Evolutionary conservation across 2,329 filamentous ascomycete genomes (phyloP), one percentile per base, ranked within the genome.

Genomic region (Beauveria australis): DNA sequence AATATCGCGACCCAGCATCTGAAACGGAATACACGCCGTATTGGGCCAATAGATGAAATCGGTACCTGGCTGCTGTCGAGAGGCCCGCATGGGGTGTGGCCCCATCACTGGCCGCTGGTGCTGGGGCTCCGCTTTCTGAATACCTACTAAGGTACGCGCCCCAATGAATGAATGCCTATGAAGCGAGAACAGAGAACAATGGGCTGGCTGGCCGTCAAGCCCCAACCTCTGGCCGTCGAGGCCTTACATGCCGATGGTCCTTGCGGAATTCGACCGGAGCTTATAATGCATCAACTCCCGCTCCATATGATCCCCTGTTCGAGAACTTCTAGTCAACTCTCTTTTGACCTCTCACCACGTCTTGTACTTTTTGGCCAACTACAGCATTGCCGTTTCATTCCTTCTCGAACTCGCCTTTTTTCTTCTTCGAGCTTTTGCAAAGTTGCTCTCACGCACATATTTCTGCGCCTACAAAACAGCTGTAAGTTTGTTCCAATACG

Each of bases 401-500:
- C 16, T 30, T 19, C 7, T 47, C 22, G 22, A 44, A 22, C 14
- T 40, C 1, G 2, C 41, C 12, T 40, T 40, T 7, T 57, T 19
- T 19, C n/a, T 47, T 6, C n/a, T 26, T 22, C 22, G 22, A 19
- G 24, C 51, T 30, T 22, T 30, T 48, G 28, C 19, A 19, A 18
- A 40, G 26, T 22, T 19, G 5, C 56, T 22, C 5, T 41, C 30
- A 12, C 28, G 55, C 30, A 51, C 46, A 43, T 47, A 44, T 37
- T 28, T 40, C 28, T 22, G 47, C 22, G 22, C 12, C 37, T 52
- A 30, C 41, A 48, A 60, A 30, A 44, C 49, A 54, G 22, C 28
- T 60, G 58, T 54, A 48, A 60, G 58, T 48, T 60, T 60, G 58
- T 28, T 41, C 41, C 49, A 28, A 30, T 49, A 60, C 51, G 28